Evolutionary conservation across 2,329 filamentous ascomycete species (phyloP), one percentile per base, ranked within the genome.

Genomic region (Aspergillus spinulosporus): DNA sequence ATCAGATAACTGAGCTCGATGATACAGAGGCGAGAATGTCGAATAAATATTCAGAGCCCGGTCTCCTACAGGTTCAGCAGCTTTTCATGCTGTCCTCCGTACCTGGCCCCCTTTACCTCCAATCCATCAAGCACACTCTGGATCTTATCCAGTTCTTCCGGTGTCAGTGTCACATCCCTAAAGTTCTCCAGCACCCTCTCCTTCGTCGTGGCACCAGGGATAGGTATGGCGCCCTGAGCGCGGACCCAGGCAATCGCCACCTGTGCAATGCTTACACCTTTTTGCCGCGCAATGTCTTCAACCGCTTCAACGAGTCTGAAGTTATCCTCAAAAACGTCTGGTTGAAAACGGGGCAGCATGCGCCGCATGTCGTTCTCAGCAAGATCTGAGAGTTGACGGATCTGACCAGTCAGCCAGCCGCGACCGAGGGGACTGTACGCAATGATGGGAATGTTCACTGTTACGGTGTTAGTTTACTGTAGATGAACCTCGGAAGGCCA

Each of bases 371-470:
- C 76, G 45, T 82, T 72, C 2, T 26, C 42, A 15, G 79, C 78
- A 37, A 89, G 72, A 62, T 89, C 87, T 1, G 81, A 76, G 1
- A 64, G 59, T 5, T 69, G 75, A 65, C 77, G 80, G 64, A 83
- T 75, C 59, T 80, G 68, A 1, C 82, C 82, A 0, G 82, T 81
- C 56, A 86, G 69, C 73, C 86, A 65, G 1, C 81, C 80, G 28
- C 82, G 76, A 3, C 88, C 86, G 0, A 92, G 77, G 1, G 89
- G 89, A 44, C 86, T 87, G 73, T 91, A 92, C 0, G 87, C 88
- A 36, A 90, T 73, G 47, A 92, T 75, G 0, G 88, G 86, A 57
- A 93, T 90, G 46, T 79, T 75, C 45, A 88, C 48, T 50, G 36
- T 12, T 7, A 46, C 11, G 21, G 31, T 15, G 31, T 34, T 34